A percentile compares a stretch with the other conserved stretches of the same genome.
Evolutionary conservation across 2,329 filamentous ascomycete species (phyloP).

Genomic region (Fusarium succisae): DNA sequence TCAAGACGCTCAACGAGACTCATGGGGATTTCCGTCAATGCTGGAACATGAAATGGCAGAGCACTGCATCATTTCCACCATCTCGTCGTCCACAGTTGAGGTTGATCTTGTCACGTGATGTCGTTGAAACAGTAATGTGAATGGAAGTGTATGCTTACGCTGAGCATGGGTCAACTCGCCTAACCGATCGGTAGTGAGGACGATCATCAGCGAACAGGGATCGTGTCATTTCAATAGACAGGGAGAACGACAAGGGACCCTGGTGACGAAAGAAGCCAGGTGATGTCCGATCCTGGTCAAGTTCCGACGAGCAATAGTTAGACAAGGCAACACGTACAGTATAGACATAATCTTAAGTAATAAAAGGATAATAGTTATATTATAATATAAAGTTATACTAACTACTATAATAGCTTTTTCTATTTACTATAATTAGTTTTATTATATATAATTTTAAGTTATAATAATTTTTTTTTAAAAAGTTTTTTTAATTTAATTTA

Average conservation of each 20-base stretch:
- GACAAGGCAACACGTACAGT: not conserved
- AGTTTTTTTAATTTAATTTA: no score
- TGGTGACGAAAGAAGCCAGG: not conserved
- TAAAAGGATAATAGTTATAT: not conserved
- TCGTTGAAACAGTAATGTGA: not conserved
- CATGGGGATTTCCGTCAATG: not conserved
- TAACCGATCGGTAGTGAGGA: slow-evolving; percentile 26
- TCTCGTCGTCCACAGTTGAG: not conserved
- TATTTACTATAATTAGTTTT: no score
- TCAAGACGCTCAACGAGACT: not conserved
- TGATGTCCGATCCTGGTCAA: slow-evolving; percentile 12
- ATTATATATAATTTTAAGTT: no score
- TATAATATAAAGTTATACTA: not conserved
- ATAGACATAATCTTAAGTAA: not conserved
- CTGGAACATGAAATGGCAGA: not conserved
- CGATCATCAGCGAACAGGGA: slow-evolving; percentile 12
- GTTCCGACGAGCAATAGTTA: not conserved
- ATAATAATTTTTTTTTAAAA: no score
- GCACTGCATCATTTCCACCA: slow-evolving; percentile 5
- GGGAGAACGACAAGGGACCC: slow-evolving; percentile 5
- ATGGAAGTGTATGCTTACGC: not conserved
- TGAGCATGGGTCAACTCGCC: slow-evolving; percentile 13
- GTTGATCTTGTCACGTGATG: slow-evolving; percentile 25
- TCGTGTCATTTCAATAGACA: slow-evolving; percentile 10
- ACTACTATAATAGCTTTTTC: no score